Percentiles rank a stretch among this genome's conserved stretches.
Conservation (phyloP, 768 basidiomycete genomes). For the Amanita thiersii region DNA sequence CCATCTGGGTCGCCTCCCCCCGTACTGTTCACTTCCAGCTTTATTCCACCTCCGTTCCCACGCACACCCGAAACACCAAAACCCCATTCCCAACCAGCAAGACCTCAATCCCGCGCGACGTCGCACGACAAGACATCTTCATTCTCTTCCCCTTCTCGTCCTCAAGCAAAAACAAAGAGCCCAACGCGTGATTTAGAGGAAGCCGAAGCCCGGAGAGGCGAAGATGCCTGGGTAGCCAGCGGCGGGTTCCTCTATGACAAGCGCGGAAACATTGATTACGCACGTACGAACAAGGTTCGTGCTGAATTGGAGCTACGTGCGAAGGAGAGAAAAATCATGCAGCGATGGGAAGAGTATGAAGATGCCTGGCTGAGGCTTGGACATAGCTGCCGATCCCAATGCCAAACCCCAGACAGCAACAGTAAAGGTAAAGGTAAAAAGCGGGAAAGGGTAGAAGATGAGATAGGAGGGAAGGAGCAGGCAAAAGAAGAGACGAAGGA, state of each 20-base stretch:
- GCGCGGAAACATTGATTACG: slow-evolving; percentile 38
- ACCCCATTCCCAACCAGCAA: neutral
- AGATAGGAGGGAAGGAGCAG: slow-evolving; percentile 6
- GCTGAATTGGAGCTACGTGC: slow-evolving; percentile 38
- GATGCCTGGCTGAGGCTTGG: slow-evolving; percentile 36
- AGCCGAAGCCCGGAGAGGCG: slow-evolving; percentile 36
- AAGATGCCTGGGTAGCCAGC: slow-evolving; percentile 52
- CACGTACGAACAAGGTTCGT: slow-evolving; percentile 39
- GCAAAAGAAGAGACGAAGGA: neutral
- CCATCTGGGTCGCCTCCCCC: neutral
- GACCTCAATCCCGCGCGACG: neutral
- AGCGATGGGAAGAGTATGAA: slow-evolving; percentile 50
- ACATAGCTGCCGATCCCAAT: slow-evolving; percentile 6
- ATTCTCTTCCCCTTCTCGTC: neutral
- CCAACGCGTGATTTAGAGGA: slow-evolving; percentile 3
- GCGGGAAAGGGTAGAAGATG: slow-evolving; percentile 12
- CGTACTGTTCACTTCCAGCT: neutral
- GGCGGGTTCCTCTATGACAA: slow-evolving; percentile 49
- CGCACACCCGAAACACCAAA: neutral
- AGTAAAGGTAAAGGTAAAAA: neutral
- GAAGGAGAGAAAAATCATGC: slow-evolving; percentile 26
- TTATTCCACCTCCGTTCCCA: neutral
- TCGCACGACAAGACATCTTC: no score
- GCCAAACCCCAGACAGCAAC: neutral
- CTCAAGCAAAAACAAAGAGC: neutral